Evolutionary conservation across 2,329 filamentous ascomycete species (phyloP), one percentile per base, ranked within the genome.

Genomic region (Trichoderma brevicompactum): DNA sequence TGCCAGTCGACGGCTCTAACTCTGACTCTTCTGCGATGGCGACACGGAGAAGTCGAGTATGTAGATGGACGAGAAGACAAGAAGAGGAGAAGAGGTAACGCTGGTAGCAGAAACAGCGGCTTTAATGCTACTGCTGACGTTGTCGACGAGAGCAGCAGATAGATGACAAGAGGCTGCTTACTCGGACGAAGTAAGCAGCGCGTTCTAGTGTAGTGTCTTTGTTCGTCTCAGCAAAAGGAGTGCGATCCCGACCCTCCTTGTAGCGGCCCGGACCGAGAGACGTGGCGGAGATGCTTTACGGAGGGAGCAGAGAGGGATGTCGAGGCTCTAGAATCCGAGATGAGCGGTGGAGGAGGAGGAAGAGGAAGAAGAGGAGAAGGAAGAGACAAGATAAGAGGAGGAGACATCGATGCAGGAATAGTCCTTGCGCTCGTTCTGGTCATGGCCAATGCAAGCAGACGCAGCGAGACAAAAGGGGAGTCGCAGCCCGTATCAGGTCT

Each of bases 81-180:
- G 38, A 23, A 19, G 9, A 13, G 36, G 5, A 12, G 17, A 32
- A 36, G 56, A 28, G 34, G 2, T 7, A 15, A 50, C 8, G 7
- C 34, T 10, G 17, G 44, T 38, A 40, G 56, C 58, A 62, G 58
- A 43, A 36, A 40, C 48, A 32, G 44, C 34, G 48, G 59, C 48
- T 61, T 36, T 19, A 9, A 15, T n/a, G 19, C 10, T 41, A 15
- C 54, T n/a, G 17, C n/a, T 28, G 17, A 7, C 17, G 34, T 10
- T 10, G 44, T 13, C 15, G 19, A 17, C 7, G 56, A 15, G 8
- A 28, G 23, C 23, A 17, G 12, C 13, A 38, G n/a, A n/a, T 36
- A n/a, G 55, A 15, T 52, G 23, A 32, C 19, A 62, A n/a, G 23
- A 52, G 48, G 59, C 38, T 36, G 59, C 46, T 62, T 52, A 49